A percentile compares a stretch with the other conserved stretches of the same genome.
These are phyloP conservation scores for Verticillium dahliae DNA, from an alignment of 2,329 filamentous ascomycete genomes.

Conservation along the genomic window DNA sequence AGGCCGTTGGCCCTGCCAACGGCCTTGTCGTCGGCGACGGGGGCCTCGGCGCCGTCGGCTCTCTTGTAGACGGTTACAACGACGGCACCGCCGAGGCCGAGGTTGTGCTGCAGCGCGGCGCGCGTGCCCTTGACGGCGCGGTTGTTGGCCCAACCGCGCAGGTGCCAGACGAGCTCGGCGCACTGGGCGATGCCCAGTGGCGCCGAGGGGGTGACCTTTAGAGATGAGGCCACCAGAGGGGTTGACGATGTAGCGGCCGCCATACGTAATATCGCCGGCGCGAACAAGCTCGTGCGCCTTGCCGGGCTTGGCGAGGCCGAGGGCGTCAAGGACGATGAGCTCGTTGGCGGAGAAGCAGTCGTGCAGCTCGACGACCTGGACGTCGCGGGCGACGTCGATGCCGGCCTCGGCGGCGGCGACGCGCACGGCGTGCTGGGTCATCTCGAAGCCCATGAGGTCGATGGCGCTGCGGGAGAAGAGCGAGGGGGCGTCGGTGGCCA, in stretches of 20 bases:
- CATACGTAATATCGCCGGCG: constrained; percentile 84
- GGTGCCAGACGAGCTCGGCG: constrained; percentile 90
- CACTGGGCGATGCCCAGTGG: constrained; percentile 95
- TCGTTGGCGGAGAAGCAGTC: constrained; percentile 97
- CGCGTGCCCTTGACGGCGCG: constrained; percentile 61
- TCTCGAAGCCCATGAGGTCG: constrained; percentile 83
- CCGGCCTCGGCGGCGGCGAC: constrained; percentile 70
- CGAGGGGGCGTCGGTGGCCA: constrained; percentile 76
- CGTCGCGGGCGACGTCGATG: constrained; percentile 47
- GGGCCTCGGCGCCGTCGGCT: constrained; percentile 64
- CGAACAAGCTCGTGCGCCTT: constrained; percentile 91
- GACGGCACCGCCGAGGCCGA: constrained; percentile 84
- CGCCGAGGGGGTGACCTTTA: constrained; percentile 91
- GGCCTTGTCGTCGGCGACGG: constrained; percentile 51
- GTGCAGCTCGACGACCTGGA: constrained; percentile 85
- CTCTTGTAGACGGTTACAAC: constrained; percentile 87
- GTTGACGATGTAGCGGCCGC: constrained; percentile 77
- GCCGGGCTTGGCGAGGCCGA: constrained; percentile 71
- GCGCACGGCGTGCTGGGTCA: constrained; percentile 66
- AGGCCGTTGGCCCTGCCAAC: constrained; percentile 62
- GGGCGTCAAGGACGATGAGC: constrained; percentile 81
- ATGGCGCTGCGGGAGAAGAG: constrained; percentile 78
- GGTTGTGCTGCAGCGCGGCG: constrained; percentile 82
- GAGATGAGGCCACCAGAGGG: constrained; percentile 91
- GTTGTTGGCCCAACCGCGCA: constrained; percentile 95